These are phyloP conservation scores for Pichia inconspicua DNA, from an alignment of 1,139 yeast species.

Conservation along the genomic window DNA sequence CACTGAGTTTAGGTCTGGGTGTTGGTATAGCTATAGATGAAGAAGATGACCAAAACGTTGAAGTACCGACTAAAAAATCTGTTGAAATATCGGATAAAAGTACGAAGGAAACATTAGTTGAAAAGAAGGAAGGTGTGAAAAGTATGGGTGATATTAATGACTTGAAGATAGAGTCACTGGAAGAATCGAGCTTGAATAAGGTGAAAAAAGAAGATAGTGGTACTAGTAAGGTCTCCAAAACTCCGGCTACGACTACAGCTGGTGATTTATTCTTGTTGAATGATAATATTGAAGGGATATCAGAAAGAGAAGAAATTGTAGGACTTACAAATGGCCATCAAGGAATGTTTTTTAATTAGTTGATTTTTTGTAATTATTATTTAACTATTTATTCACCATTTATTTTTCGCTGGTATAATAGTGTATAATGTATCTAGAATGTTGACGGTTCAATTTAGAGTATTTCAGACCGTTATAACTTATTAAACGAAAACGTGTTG, in stretches of 20 bases:
- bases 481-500: no score
- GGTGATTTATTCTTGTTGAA: constrained; percentile 7
- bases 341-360: constrained; percentile 3
- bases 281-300: constrained; percentile 7
- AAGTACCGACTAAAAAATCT: background rate
- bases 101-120: background rate
- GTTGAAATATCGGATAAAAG: background rate
- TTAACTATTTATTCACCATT: background rate
- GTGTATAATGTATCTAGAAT: no score
- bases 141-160: background rate
- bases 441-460: no score
- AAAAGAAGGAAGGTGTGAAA: background rate
- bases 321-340: constrained; percentile 11
- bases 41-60: background rate
- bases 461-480: no score
- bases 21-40: background rate
- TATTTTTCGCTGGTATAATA: no score
- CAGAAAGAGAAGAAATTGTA: constrained; percentile 10
- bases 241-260: constrained; percentile 10
- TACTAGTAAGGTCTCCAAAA: constrained; percentile 1
- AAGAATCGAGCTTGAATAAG: background rate
- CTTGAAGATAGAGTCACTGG: background rate
- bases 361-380: background rate
- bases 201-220: background rate
- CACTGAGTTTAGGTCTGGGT: background rate